Base-by-base conservation (phyloP, 768 basidiomycete species). In the Amyloporia xantha region DNA sequence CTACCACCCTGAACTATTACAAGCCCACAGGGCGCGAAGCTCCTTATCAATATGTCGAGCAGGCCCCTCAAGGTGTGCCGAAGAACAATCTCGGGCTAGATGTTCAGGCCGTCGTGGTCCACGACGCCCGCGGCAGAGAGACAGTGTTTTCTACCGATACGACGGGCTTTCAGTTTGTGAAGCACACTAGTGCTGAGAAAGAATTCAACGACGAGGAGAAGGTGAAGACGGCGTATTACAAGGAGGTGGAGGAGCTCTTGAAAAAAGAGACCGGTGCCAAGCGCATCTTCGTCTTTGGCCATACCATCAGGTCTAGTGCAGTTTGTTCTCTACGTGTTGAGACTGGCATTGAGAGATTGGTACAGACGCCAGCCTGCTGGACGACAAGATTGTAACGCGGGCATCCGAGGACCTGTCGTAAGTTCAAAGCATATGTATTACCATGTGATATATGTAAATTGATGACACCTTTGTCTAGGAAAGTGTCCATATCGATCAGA, bases 401-500 rank as follows among this genome's bases (percentile, higher is more conserved):
- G 37, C 42, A 26, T 28, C 44, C 55, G 55, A 20, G 62, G 62
- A 10, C 68, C 66, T 7, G 69, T 68, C 17, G 69, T 70, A 46
- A 44, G 66, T 54, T 13, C 2, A n/a, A 10, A n/a, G 11, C 5
- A 1, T 24, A 27, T 37, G 21, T 20, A 2, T 37, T n/a, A 15
- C 30, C 30, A 6, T 23, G 7, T 5, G 10, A 25, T 33, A 19
- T 15, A 2, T 41, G 1, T 15, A 24, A 28, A 13, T 17, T n/a
- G 35, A 9, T 21, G 20, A 23, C 10, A 7, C 10, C 6, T 23
- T 27, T 7, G 47, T 41, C 17, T 50, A 71, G 68, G 56, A 62
- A 47, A 64, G 60, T 17, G 69, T 71, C 6, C 72, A 74, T 54
- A 68, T 72, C 24, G 73, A 74, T 54, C 73, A 74, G 61, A 72